These are phyloP conservation scores for Chenopodium berlandieri DNA, from an alignment of 148 eudicot species.

Conservation along the genomic window DNA sequence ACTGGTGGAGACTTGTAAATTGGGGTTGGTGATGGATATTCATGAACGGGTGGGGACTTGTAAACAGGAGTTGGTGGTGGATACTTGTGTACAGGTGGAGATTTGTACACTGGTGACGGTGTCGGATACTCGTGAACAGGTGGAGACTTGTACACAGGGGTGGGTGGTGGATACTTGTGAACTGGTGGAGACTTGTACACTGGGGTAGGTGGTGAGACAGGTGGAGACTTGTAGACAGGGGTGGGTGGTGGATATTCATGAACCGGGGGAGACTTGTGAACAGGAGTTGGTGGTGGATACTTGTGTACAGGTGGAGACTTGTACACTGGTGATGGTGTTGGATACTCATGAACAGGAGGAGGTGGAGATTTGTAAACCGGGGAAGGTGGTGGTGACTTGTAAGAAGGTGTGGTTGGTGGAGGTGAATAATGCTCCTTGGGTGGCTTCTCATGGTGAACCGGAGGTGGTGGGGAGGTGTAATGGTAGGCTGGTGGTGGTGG, in stretches of 20 bases:
- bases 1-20: conserved; percentile 23
- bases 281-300: conserved; percentile 14
- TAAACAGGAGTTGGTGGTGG: conserved; percentile 15
- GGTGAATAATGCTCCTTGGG: conserved; percentile 3
- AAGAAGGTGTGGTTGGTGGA: conserved; percentile 29
- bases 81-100: neutral
- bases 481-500: conserved; percentile 28
- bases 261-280: conserved; percentile 19
- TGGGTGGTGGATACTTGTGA: conserved; percentile 12
- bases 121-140: conserved; percentile 17
- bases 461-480: conserved; percentile 25
- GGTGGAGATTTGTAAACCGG: conserved; percentile 24
- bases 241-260: conserved; percentile 17
- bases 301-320: conserved; percentile 26
- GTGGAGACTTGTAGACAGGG: conserved; percentile 14
- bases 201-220: conserved; percentile 18
- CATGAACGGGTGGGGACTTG: conserved; percentile 19
- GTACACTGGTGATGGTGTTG: conserved; percentile 26
- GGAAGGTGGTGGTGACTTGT: conserved; percentile 17
- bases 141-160: conserved; percentile 18
- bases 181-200: conserved; percentile 31
- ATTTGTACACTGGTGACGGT: conserved; percentile 13
- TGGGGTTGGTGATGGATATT: conserved; percentile 3
- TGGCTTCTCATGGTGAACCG: neutral
- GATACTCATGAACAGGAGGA: conserved; percentile 19